Evolutionary conservation across 345 rosid genomes (phyloP).

Genomic region (Citrus medica): DNA sequence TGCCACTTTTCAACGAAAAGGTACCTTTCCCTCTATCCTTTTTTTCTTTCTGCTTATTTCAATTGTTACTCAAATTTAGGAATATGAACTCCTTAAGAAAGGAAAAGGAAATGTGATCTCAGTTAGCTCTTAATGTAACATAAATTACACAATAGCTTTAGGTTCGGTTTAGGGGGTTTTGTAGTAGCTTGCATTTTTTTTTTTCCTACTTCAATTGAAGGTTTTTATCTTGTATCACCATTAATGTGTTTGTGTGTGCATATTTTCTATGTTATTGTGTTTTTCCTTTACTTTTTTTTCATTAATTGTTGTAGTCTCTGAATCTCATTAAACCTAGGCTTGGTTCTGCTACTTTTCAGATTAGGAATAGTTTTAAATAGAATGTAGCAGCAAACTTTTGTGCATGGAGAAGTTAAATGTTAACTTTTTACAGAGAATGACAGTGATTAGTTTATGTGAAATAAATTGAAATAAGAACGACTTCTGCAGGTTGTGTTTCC

Average conservation of each 20-base stretch:
- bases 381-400: not conserved
- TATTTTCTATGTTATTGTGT: too few relatives aligned
- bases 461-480: not conserved
- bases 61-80: not conserved
- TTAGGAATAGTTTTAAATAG: not conserved
- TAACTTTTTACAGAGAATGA: not conserved
- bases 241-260: not conserved
- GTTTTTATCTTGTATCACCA: not conserved
- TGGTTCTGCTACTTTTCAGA: not conserved
- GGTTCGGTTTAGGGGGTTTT: not conserved
- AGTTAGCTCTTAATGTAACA: not conserved
- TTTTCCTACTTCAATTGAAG: not conserved
- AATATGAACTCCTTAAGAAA: not conserved
- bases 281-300: too few relatives aligned
- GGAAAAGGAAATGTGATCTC: not conserved
- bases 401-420: not conserved
- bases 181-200: not conserved
- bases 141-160: not conserved
- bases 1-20: not conserved
- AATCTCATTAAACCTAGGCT: not conserved
- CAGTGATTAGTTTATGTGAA: not conserved
- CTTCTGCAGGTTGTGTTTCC: not conserved
- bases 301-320: not conserved
- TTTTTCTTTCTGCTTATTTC: not conserved
- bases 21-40: not conserved